phyloP scores from a whole-genome alignment of 1,284 basidiomycete species.

The Ustilago shanxiensis region DNA sequence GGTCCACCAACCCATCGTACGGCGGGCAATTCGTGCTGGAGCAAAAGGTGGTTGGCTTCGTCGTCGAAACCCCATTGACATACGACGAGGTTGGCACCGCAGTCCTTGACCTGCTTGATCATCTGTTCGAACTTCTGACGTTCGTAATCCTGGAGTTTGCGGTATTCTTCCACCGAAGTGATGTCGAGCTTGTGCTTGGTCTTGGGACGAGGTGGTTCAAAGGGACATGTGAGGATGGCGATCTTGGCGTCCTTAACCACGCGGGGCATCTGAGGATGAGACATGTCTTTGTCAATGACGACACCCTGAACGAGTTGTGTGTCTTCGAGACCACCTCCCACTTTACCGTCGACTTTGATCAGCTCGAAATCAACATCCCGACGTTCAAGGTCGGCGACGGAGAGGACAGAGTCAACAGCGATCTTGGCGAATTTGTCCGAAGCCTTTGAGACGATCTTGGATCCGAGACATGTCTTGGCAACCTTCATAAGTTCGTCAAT shows the following conservation, averaged over 20 bases:
- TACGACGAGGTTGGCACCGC: constrained; percentile 98
- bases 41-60: constrained; percentile 96
- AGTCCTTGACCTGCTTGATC: constrained; percentile 96
- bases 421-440: constrained; percentile 95
- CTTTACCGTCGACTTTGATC: constrained; percentile 99
- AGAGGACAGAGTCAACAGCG: constrained; percentile 94
- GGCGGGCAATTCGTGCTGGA: constrained; percentile 98
- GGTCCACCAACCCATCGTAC: constrained; percentile 99
- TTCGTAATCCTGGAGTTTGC: constrained; percentile 93
- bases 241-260: constrained; percentile 88
- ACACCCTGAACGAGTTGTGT: constrained; percentile 93
- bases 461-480: constrained; percentile 94
- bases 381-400: constrained; percentile 93
- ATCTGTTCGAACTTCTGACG: constrained; percentile 95
- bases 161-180: constrained; percentile 96
- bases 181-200: constrained; percentile 99
- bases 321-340: constrained; percentile 95
- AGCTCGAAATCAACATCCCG: constrained; percentile 97
- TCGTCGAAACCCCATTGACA: constrained; percentile 99
- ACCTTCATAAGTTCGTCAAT: constrained; percentile 82
- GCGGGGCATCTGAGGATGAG: constrained; percentile 96
- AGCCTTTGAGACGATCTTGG: constrained; percentile 98
- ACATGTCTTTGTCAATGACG: constrained; percentile 99
- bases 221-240: constrained; percentile 97
- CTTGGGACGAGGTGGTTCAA: constrained; percentile 98